These are phyloP conservation scores for Tetraselmis chui DNA, from an alignment of 139 green algal species.

Conservation along the genomic window DNA sequence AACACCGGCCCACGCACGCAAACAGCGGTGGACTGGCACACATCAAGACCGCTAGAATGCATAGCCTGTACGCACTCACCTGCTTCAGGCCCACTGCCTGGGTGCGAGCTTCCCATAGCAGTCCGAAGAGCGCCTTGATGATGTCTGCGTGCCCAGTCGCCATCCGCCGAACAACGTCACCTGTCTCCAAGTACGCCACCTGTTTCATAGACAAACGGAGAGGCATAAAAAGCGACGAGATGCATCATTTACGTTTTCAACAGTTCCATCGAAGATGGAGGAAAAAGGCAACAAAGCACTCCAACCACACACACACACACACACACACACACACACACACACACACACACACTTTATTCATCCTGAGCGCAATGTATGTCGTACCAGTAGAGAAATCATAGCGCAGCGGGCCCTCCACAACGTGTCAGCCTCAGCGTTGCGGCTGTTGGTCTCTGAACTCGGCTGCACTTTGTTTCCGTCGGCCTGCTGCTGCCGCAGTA, in stretches of 20 bases:
- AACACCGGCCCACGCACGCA: no score
- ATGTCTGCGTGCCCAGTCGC: conserved; percentile 1
- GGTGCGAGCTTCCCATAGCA: conserved; percentile 25
- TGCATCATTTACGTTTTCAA: no score
- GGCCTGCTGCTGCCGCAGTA: neutral
- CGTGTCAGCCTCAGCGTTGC: neutral
- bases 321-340: no score
- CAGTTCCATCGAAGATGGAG: no score
- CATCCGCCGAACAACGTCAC: neutral
- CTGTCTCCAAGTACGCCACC: neutral
- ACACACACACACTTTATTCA: neutral
- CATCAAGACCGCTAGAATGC: no score
- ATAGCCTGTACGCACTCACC: conserved; percentile 19
- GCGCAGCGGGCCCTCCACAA: neutral
- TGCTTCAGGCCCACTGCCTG: conserved; percentile 18
- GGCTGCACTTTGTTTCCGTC: no score
- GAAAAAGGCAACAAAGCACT: no score
- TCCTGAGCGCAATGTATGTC: neutral
- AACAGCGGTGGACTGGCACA: no score
- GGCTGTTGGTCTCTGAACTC: neutral
- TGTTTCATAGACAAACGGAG: no score
- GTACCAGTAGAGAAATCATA: neutral
- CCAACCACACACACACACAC: no score
- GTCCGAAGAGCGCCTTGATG: conserved; percentile 20
- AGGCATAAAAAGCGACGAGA: no score